These are phyloP conservation scores for Oldenlandia corymbosa DNA, from an alignment of 257 asterid genomes.

Conservation along the genomic window DNA sequence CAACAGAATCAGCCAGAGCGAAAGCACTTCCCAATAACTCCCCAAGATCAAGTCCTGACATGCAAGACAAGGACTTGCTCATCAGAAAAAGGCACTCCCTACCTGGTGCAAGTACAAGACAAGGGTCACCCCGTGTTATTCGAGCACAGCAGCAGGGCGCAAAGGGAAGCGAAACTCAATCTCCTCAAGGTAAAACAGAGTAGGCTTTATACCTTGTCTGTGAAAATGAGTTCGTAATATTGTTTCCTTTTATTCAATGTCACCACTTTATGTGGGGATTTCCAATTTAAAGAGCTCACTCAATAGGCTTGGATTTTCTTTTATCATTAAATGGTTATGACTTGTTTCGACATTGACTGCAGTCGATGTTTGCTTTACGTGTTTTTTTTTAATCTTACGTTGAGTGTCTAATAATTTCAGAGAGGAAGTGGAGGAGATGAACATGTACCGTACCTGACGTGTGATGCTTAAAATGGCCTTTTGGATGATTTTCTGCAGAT, in stretches of 20 bases:
- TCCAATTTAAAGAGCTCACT: too few relatives aligned
- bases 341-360: not conserved
- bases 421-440: slow-evolving; percentile 80
- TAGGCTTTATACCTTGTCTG: not conserved
- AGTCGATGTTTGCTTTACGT: not conserved
- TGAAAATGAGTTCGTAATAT: not conserved
- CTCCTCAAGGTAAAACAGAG: slow-evolving; percentile 68
- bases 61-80: slow-evolving; percentile 59
- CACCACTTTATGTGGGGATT: not conserved
- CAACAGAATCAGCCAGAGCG: slow-evolving; percentile 94
- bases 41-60: slow-evolving; percentile 94
- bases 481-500: not conserved
- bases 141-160: slow-evolving; percentile 64
- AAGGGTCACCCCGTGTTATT: slow-evolving; percentile 78
- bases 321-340: not conserved
- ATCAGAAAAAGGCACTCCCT: slow-evolving; percentile 78
- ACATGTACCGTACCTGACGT: slow-evolving; percentile 2
- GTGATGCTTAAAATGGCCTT: slow-evolving; percentile 3
- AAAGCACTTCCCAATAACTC: slow-evolving; percentile 69
- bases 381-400: not conserved
- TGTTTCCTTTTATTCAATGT: not conserved
- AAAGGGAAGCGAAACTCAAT: slow-evolving; percentile 59
- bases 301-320: too few relatives aligned
- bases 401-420: slow-evolving; percentile 36
- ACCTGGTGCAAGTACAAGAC: slow-evolving; percentile 68